Evolutionary conservation across 768 basidiomycete genomes (phyloP).

Genomic region (Trametopsis cervina): DNA sequence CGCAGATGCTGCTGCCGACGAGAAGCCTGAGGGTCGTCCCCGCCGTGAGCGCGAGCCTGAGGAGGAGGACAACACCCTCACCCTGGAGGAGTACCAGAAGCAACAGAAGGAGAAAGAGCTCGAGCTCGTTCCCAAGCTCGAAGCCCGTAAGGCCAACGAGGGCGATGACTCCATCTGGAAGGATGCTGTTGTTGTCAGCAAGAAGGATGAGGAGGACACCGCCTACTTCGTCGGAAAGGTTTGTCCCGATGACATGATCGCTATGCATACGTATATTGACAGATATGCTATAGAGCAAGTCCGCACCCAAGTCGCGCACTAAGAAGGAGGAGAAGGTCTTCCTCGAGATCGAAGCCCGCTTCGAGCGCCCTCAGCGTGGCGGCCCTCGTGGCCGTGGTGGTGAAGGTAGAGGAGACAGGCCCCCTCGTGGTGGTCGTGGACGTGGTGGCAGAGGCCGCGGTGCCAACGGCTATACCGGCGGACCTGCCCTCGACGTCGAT

Average conservation of each 20-base stretch:
- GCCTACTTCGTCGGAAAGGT: constrained; percentile 92
- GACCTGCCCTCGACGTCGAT: constrained; percentile 56
- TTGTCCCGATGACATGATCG: too few species aligned
- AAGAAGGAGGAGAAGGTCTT: constrained; percentile 90
- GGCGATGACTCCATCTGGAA: constrained; percentile 69
- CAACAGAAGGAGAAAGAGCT: constrained; percentile 62
- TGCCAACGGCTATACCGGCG: constrained; percentile 30
- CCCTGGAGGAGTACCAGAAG: constrained; percentile 88
- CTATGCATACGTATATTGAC: too few species aligned
- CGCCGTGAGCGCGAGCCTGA: constrained; percentile 59
- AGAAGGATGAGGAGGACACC: constrained; percentile 59
- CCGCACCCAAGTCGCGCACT: constrained; percentile 52
- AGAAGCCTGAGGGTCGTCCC: constrained; percentile 25
- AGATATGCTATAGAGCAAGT: constrained; percentile 55
- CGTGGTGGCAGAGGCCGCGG: constrained; percentile 40
- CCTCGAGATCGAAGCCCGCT: constrained; percentile 88
- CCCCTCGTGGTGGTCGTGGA: constrained; percentile 31
- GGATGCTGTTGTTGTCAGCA: constrained; percentile 54
- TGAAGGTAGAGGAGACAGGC: constrained; percentile 34
- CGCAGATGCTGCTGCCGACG: constrained; percentile 25
- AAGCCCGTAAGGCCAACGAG: constrained; percentile 72
- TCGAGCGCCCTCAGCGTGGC: constrained; percentile 74
- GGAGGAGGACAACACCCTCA: constrained; percentile 91
- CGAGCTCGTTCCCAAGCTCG: constrained; percentile 66
- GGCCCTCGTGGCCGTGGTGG: constrained; percentile 50